These are phyloP conservation scores for Acarospora socialis DNA, from an alignment of 2,329 filamentous ascomycete species.

Conservation along the genomic window DNA sequence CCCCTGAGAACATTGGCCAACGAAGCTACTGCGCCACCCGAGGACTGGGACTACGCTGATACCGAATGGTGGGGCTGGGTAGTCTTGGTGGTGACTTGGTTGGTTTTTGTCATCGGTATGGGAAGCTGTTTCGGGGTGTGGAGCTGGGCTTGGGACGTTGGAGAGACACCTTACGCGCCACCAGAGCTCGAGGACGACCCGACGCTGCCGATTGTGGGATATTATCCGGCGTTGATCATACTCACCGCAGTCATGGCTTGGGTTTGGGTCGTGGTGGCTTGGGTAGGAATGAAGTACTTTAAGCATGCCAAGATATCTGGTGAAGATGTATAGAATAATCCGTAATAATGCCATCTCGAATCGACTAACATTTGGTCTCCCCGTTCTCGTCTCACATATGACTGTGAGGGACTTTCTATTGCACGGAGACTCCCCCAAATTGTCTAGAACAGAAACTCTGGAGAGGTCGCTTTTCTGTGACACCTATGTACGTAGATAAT, in stretches of 20 bases:
- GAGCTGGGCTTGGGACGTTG: slow-evolving; percentile 99
- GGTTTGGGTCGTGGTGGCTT: slow-evolving; percentile 96
- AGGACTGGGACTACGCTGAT: slow-evolving; percentile 82
- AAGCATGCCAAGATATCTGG: slow-evolving; percentile 83
- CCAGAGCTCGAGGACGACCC: slow-evolving; percentile 91
- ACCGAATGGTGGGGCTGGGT: slow-evolving; percentile 99
- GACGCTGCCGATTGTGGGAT: slow-evolving; percentile 87
- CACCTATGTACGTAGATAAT: no score
- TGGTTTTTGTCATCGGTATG: slow-evolving; percentile 93
- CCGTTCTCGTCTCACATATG: neutral
- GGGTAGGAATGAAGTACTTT: slow-evolving; percentile 99
- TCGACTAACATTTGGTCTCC: neutral
- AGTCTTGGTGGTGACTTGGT: slow-evolving; percentile 77
- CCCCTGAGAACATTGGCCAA: slow-evolving; percentile 20
- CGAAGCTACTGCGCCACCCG: slow-evolving; percentile 32
- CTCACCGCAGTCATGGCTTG: slow-evolving; percentile 92
- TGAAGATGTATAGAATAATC: slow-evolving; percentile 30
- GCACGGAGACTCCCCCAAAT: no score
- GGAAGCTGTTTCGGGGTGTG: slow-evolving; percentile 87
- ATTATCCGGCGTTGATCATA: slow-evolving; percentile 90
- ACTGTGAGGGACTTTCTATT: no score
- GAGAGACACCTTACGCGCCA: slow-evolving; percentile 86
- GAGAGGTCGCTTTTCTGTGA: no score
- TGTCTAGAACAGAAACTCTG: no score
- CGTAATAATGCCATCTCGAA: neutral